phyloP scores from a whole-genome alignment of 306 rosid species.

The Biancaea sappan region DNA sequence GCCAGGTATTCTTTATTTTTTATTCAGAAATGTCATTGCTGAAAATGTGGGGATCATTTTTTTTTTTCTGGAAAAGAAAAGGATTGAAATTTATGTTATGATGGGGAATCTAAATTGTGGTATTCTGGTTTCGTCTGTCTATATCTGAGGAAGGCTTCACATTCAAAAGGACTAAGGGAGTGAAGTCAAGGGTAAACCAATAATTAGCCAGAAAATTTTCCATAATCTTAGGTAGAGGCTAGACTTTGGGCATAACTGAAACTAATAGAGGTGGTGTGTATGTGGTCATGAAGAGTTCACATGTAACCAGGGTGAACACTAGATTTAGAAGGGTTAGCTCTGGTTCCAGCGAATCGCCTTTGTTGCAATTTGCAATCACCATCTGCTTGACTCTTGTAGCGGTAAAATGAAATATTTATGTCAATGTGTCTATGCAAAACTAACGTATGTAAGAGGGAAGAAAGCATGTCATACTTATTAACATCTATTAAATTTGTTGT shows the following conservation, averaged over 20 bases:
- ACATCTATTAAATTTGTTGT: neutral
- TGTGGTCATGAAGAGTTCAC: neutral
- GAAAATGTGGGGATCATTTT: neutral
- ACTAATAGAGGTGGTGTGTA: neutral
- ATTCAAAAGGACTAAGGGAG: neutral
- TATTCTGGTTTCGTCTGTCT: neutral
- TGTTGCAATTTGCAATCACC: neutral
- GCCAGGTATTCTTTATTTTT: slow-evolving; percentile 57
- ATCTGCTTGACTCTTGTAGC: neutral
- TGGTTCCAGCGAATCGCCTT: neutral
- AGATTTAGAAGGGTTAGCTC: neutral
- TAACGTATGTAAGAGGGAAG: neutral
- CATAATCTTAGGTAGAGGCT: neutral
- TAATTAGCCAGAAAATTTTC: neutral
- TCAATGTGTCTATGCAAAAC: neutral
- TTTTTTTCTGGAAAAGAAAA: neutral
- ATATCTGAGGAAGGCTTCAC: neutral
- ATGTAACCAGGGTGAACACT: neutral
- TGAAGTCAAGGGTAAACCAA: neutral
- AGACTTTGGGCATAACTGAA: neutral
- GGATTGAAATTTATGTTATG: neutral
- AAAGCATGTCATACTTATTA: neutral
- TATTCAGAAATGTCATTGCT: neutral
- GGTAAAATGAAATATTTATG: neutral
- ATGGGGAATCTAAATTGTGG: neutral